These are phyloP conservation scores for Pseudogymnoascus sp. DNA, from an alignment of 2,329 filamentous ascomycete species.

Conservation along the genomic window DNA sequence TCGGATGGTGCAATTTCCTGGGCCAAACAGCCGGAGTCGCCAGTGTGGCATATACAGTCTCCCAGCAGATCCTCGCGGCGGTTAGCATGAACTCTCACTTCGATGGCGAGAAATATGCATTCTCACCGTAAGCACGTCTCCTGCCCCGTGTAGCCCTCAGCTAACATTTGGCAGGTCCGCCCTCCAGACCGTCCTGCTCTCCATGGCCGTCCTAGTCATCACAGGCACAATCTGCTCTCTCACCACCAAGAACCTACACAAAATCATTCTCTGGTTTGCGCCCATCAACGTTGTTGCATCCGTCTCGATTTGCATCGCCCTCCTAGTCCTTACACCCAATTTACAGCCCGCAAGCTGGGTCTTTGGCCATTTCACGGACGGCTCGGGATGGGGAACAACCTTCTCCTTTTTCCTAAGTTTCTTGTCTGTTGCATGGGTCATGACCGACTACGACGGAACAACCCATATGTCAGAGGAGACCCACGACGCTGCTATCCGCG, in stretches of 20 bases:
- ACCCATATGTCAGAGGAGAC: slow-evolving; percentile 64
- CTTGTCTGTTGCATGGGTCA: slow-evolving; percentile 52
- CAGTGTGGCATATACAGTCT: slow-evolving; percentile 54
- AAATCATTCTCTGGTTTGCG: slow-evolving; percentile 56
- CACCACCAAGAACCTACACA: slow-evolving; percentile 51
- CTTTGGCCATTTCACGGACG: slow-evolving; percentile 52
- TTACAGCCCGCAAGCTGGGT: slow-evolving; percentile 53
- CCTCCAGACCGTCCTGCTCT: slow-evolving; percentile 49
- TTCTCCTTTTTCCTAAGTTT: slow-evolving; percentile 56
- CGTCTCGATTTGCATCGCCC: slow-evolving; percentile 49
- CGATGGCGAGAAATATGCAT: slow-evolving; percentile 43
- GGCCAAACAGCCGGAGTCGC: slow-evolving; percentile 57
- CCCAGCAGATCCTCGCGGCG: slow-evolving; percentile 55
- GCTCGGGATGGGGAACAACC: slow-evolving; percentile 53
- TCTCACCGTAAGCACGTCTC: slow-evolving; percentile 44
- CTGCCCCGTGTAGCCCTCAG: neutral
- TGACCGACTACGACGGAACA: slow-evolving; percentile 62
- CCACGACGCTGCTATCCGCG: slow-evolving; percentile 52
- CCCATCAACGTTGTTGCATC: slow-evolving; percentile 58
- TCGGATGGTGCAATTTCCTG: slow-evolving; percentile 60
- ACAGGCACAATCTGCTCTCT: slow-evolving; percentile 54
- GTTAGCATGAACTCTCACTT: slow-evolving; percentile 53
- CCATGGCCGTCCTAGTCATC: slow-evolving; percentile 46
- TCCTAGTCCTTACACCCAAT: slow-evolving; percentile 50
- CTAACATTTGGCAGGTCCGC: slow-evolving; percentile 38